Evolutionary conservation across 1,284 basidiomycete genomes (phyloP), one percentile per base, ranked within the genome.

Genomic region (Gastroboletus turbinatus): DNA sequence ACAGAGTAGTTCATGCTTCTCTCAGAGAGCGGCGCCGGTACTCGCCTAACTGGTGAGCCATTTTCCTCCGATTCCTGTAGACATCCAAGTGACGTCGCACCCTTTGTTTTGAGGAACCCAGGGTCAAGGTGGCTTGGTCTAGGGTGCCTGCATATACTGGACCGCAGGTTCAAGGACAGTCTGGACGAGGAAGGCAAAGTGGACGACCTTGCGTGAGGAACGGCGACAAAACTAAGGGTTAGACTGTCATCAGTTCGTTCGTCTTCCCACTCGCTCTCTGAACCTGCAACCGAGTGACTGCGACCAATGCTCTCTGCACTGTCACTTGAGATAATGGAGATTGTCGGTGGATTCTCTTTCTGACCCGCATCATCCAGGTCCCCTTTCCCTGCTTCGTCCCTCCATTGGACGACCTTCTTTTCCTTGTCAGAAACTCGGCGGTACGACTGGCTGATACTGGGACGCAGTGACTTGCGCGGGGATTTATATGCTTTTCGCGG

Each of bases 241-340:
- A 86, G 66, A 65, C 85, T 88, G 46, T 90, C 88, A 16, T 92
- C 88, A 2, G 87, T 88, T 72, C 82, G 85, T 66, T 92, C 91
- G 66, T 92, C 91, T 70, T 93, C 91, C 91, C 91, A 94, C 56
- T 93, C 92, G 67, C 86, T 90, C 64, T 93, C 90, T 4, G 88
- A 89, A 8, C 86, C 81, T 25, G 76, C 77, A 7, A 77, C 65
- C 2, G 84, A 82, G 44, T 66, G 71, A 39, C 62, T 61, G 43
- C 63, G 65, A 51, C 58, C 54, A 63, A 68, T 50, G 39, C 64
- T 69, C 27, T 70, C 70, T 21, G 60, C 9, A 55, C 66, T 62
- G 66, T 71, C 61, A 59, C 69, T 56, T 54, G 73, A 53, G 60
- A 69, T 65, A 33, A 73, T 63, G 39, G 82, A 76, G 51, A 78